Base-by-base conservation (phyloP, 1,284 basidiomycete genomes). In the Nidula niveotomentosa region DNA sequence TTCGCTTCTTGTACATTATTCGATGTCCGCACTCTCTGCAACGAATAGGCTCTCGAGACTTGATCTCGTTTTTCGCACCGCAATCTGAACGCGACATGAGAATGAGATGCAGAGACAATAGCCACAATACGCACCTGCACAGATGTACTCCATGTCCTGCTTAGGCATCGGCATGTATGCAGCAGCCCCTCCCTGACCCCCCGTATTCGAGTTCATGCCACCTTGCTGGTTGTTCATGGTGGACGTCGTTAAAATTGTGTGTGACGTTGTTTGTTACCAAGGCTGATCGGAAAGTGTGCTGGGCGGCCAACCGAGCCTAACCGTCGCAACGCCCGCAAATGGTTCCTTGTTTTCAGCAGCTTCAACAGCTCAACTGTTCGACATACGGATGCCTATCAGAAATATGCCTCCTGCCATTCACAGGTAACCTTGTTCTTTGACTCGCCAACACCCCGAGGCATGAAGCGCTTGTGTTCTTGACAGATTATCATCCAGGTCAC, bases 1-100 rank as follows among this genome's bases (percentile, higher is more conserved):
- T 98, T 64, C 96, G 79, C 74, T 97, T 97, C 78, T 99, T 99
- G 79, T 98, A 98, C 94, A 99, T 97, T 71, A 99, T 96, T 60
- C 96, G 88, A 72, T 98, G 96, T 2, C 96, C 96, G 68, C 96
- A 99, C 71, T 98, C 95, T 64, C 92, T 84, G 76, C 96, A 99
- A 55, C 96, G 89, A 64, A 98, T 97, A 47, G 94, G 93, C 72
- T 99, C 96, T 57, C 93, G 79, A n/a, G 93, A 80, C 71, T 89
- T 90, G 71, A 98, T 96, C 66, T 92, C 88, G 70, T 97, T 98
- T 75, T 93, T 91, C 2, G 90, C 90, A 56, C 94, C 93, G 72
- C 96, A 98, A 72, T 98, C 96, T 97, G 60, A 34, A 44, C 45
- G 18, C 36, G 49, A 43, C 55, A 51, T 47, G 56, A 57, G 48